Percentiles rank a stretch among this genome's conserved stretches.
Conservation (phyloP, 2,329 filamentous ascomycete species). For the Fusarium xylarioides region DNA sequence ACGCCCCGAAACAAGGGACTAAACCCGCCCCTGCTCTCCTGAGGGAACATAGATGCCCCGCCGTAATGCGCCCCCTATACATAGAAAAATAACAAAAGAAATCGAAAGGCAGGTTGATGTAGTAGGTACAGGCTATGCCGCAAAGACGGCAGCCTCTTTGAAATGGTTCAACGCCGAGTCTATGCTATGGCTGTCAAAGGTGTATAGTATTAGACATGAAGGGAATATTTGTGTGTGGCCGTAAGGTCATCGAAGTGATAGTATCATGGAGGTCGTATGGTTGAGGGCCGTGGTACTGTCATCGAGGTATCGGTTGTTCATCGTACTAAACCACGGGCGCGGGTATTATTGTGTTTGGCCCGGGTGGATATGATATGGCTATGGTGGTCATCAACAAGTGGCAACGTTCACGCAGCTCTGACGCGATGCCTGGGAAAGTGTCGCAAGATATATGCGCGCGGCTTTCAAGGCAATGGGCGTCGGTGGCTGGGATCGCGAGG, state of each 20-base stretch:
- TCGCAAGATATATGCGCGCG: conserved; percentile 30
- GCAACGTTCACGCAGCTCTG: conserved; percentile 1
- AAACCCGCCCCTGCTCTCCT: conserved; percentile 30
- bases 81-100: conserved; percentile 36
- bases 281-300: conserved; percentile 36
- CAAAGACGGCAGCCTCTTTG: conserved; percentile 29
- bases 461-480: conserved; percentile 47
- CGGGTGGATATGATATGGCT: neutral
- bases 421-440: conserved; percentile 8
- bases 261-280: conserved; percentile 37
- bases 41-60: conserved; percentile 36
- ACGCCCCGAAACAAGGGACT: conserved; percentile 39
- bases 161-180: conserved; percentile 46
- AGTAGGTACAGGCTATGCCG: conserved; percentile 41
- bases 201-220: conserved; percentile 43
- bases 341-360: conserved; percentile 15
- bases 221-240: conserved; percentile 33
- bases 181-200: conserved; percentile 46
- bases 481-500: conserved; percentile 58
- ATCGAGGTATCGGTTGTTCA: conserved; percentile 36
- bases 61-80: conserved; percentile 43
- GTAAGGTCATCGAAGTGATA: conserved; percentile 41
- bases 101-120: conserved; percentile 37
- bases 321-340: conserved; percentile 29
- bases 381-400: conserved; percentile 3